Conservation (phyloP, 2,329 filamentous ascomycete species). For the Cercospora janseana region DNA sequence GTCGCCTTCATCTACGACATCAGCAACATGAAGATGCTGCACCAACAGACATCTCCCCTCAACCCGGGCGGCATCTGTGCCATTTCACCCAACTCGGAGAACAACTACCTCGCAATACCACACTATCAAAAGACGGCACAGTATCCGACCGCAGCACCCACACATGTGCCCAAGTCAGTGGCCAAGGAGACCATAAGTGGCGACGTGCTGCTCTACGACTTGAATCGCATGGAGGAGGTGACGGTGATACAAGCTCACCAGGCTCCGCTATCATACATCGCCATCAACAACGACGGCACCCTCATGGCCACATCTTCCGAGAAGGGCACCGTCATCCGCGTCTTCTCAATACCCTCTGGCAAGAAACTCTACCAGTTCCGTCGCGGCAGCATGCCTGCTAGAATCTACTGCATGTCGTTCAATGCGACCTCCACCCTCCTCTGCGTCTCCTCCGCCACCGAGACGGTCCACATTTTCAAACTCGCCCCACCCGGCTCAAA, state of each 20-base stretch:
- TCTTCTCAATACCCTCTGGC: constrained; percentile 87
- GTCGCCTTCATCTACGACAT: constrained; percentile 99
- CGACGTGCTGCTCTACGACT: constrained; percentile 90
- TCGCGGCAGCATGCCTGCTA: constrained; percentile 88
- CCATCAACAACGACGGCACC: constrained; percentile 88
- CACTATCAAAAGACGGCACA: constrained; percentile 62
- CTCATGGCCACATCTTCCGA: constrained; percentile 92
- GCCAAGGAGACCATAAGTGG: constrained; percentile 72
- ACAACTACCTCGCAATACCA: constrained; percentile 93
- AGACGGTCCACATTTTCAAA: constrained; percentile 95
- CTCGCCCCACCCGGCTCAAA: constrained; percentile 52
- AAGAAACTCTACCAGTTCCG: constrained; percentile 96
- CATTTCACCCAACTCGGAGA: constrained; percentile 88
- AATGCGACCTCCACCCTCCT: constrained; percentile 90
- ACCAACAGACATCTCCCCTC: constrained; percentile 89
- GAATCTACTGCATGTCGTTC: constrained; percentile 98
- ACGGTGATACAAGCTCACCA: constrained; percentile 95
- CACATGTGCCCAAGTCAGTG: constrained; percentile 79
- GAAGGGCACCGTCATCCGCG: constrained; percentile 94
- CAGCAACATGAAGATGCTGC: constrained; percentile 92
- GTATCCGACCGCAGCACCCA: constrained; percentile 53
- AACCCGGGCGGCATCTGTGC: constrained; percentile 86
- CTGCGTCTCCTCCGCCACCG: constrained; percentile 92
- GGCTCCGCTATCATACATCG: constrained; percentile 84
- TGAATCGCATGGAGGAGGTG: constrained; percentile 82